Evolutionary conservation across 2,329 filamentous ascomycete genomes (phyloP).

Genomic region (Claviceps maximensis): DNA sequence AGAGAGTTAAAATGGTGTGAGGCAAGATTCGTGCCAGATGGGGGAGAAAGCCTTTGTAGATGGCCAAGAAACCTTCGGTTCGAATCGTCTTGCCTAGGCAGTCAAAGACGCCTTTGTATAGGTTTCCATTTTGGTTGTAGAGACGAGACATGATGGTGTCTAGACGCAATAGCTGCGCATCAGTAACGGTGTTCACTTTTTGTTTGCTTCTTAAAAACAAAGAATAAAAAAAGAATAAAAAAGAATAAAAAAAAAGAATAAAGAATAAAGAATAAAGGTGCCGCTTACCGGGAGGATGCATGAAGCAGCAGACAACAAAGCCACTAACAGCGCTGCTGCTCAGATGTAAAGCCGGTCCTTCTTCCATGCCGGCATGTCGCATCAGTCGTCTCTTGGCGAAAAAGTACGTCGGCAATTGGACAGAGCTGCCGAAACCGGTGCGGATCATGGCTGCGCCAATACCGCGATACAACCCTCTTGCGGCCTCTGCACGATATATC

Average conservation of each 20-base stretch:
- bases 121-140: conserved; percentile 96
- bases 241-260: too few species aligned
- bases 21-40: conserved; percentile 89
- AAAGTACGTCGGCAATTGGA: conserved; percentile 96
- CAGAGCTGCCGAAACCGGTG: conserved; percentile 89
- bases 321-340: conserved; percentile 80
- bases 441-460: conserved; percentile 89
- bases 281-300: conserved; percentile 79
- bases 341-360: conserved; percentile 79
- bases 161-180: conserved; percentile 14
- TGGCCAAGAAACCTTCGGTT: conserved; percentile 80
- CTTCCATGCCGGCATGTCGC: conserved; percentile 74
- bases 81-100: conserved; percentile 82
- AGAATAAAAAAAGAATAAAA: too few species aligned
- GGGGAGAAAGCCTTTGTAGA: conserved; percentile 96
- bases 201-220: background rate
- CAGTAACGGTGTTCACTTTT: background rate
- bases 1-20: conserved; percentile 88
- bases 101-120: conserved; percentile 90
- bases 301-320: conserved; percentile 92
- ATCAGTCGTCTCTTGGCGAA: conserved; percentile 83
- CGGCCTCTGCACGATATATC: conserved; percentile 67
- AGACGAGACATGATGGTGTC: conserved; percentile 98
- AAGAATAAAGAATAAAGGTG: too few species aligned
- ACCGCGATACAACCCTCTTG: conserved; percentile 75